Base-by-base conservation (phyloP, 176 grass and related monocot species). In the Saccharum officinarum region DNA sequence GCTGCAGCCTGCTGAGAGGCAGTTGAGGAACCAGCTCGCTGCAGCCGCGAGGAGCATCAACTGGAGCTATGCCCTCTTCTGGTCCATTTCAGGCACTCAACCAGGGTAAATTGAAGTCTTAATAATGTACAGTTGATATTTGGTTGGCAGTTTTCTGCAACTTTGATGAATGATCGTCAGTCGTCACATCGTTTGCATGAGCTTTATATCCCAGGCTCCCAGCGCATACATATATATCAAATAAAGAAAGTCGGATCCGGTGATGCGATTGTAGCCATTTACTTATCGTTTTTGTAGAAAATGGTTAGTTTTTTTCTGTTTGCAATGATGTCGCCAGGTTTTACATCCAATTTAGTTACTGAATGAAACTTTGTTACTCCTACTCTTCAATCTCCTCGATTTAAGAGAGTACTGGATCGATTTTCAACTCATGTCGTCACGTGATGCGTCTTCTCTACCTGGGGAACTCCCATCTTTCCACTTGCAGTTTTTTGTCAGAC, bases 11-110 rank as follows among this genome's bases (percentile, higher is more conserved):
- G 71, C 25, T 0, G 67, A 44, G 84, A 78, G 86, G 74, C 74
- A 50, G 7, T 80, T 95, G 60, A 92, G 88, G 71, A 86, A 46
- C 67, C 93, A 89, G 80, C 91, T 98, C 65, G 93, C 88, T 60
- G 89, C 93, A 26, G 78, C 89, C 4, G 89, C 80, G 45, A 95
- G 91, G 82, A 90, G 85, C 70, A 88, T 86, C 65, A 85, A 89
- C 71, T 98, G 97, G 97, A 98, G 60, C 31, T 98, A 98, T 65
- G 90, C 91, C 33, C 41, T 98, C 67, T 98, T 98, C 83, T 98
- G 97, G 93, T 94, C 91, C 37, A 66, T 84, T 67, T 88, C 93
- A 65, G 77, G 62, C 75, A 80, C 78, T 13, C 88, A 85, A 34
- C 81, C 85, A 80, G 91, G 91, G 93, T 98, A 95, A 83, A 45